Conservation (phyloP, 192 early-diverging fungal genomes). For the Backusella morwellensis region DNA sequence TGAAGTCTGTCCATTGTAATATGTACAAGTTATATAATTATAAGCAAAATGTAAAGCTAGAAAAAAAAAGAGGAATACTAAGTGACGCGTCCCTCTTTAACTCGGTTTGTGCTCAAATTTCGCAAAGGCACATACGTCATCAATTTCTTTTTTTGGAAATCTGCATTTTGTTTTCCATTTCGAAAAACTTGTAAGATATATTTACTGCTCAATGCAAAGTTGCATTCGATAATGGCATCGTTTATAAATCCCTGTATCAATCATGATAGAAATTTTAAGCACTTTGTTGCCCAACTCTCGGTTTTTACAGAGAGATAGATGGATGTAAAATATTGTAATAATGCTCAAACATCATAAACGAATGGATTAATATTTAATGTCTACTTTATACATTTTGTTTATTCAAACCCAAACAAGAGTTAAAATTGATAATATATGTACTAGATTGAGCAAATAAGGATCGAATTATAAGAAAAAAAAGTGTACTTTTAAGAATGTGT, state of each 20-base stretch:
- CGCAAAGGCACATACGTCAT: not conserved
- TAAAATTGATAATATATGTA: not conserved
- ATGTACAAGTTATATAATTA: not conserved
- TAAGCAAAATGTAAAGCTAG: conserved; percentile 7
- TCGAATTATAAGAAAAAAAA: not conserved
- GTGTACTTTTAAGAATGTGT: not conserved
- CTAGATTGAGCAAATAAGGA: not conserved
- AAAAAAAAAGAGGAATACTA: not conserved
- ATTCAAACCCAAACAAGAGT: not conserved
- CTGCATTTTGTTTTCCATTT: not conserved
- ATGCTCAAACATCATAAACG: too few species aligned
- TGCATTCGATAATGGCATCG: too few species aligned
- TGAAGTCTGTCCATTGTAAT: conserved; percentile 60
- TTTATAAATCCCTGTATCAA: too few species aligned
- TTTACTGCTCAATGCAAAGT: too few species aligned
- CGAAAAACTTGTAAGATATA: not conserved
- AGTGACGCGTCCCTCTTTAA: not conserved
- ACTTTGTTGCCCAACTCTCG: not conserved
- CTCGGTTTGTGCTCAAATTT: not conserved
- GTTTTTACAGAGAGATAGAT: too few species aligned
- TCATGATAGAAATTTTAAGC: too few species aligned
- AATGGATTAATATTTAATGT: not conserved
- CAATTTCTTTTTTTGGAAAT: not conserved
- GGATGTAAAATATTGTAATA: too few species aligned
- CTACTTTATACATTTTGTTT: conserved; percentile 7